Conservation (phyloP, 1,284 basidiomycete species). For the Trichosporon sp. region DNA sequence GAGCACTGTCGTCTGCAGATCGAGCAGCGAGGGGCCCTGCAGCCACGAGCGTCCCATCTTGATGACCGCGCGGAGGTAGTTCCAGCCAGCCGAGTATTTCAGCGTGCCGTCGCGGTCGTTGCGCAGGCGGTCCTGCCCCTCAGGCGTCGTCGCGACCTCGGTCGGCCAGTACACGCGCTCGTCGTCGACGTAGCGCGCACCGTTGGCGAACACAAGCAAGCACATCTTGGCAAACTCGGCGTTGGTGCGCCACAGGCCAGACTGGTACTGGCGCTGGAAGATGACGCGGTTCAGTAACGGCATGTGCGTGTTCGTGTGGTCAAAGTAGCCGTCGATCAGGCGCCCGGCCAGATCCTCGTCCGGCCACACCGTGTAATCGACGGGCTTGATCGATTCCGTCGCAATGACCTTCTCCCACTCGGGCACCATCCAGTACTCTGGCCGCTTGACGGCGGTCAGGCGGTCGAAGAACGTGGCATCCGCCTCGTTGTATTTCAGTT, state of each 20-base stretch:
- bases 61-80: slow-evolving; percentile 67
- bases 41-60: slow-evolving; percentile 62
- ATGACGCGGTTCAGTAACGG: slow-evolving; percentile 77
- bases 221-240: slow-evolving; percentile 68
- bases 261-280: slow-evolving; percentile 67
- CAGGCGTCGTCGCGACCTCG: slow-evolving; percentile 49
- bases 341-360: slow-evolving; percentile 62
- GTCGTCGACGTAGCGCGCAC: slow-evolving; percentile 68
- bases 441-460: slow-evolving; percentile 41
- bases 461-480: slow-evolving; percentile 39
- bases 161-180: slow-evolving; percentile 62
- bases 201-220: slow-evolving; percentile 74
- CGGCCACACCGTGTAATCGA: slow-evolving; percentile 54
- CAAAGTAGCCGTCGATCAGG: slow-evolving; percentile 73
- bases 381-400: slow-evolving; percentile 42
- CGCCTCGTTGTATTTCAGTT: slow-evolving; percentile 61
- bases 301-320: slow-evolving; percentile 63
- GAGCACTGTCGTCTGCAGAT: slow-evolving; percentile 67
- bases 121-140: slow-evolving; percentile 45
- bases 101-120: slow-evolving; percentile 40
- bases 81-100: slow-evolving; percentile 19
- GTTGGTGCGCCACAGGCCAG: slow-evolving; percentile 65
- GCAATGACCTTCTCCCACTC: slow-evolving; percentile 55
- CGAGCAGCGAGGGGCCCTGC: slow-evolving; percentile 67
- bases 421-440: slow-evolving; percentile 54